Evolutionary conservation across 2,329 filamentous ascomycete species (phyloP), one percentile per base, ranked within the genome.

Genomic region (Leptodontidium sp.): DNA sequence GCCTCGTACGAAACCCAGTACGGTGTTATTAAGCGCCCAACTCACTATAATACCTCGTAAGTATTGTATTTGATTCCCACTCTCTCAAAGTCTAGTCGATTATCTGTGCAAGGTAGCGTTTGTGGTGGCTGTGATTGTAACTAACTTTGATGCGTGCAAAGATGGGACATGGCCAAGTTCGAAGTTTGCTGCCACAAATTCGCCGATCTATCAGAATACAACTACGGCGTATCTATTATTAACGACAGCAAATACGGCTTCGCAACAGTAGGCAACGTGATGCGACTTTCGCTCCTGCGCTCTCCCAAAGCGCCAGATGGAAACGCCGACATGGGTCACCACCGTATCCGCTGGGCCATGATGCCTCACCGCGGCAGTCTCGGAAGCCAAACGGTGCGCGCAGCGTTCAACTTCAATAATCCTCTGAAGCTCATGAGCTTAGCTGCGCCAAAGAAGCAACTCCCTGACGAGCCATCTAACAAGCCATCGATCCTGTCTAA

Each of bases 211-310:
- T 95, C 92, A 0, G 94, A 98, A 80, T 85, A 92, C 76, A 91
- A 90, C 64, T 97, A 97, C 75, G 94, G 94, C 71, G 93, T 98
- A 9, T 95, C 93, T 1, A 92, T 98, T 71, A 86, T 98, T 68
- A 98, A 98, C 77, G 94, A 98, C 80, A 93, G 90, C 82, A 98
- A 98, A 80, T 98, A 97, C 78, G 95, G 95, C n/a, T 98, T 98
- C 78, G 95, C 95, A 26, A 97, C 94, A 14, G 89, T 87, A 57
- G 95, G 95, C 55, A 96, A 92, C 77, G 80, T 94, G 65, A 98
- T 98, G 95, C 90, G 95, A 4, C 84, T 98, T 11, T 94, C 91
- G 14, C 86, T 98, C 26, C 86, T 98, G n/a, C 90, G 95, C 47
- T 90, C 94, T 4, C 92, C 95, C 26, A 98, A 98, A 79, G 94